Percentiles rank a stretch among this genome's conserved stretches.
Conservation (phyloP, 176 grass and related monocot species). For the Rhipidocladum racemiflorum region DNA sequence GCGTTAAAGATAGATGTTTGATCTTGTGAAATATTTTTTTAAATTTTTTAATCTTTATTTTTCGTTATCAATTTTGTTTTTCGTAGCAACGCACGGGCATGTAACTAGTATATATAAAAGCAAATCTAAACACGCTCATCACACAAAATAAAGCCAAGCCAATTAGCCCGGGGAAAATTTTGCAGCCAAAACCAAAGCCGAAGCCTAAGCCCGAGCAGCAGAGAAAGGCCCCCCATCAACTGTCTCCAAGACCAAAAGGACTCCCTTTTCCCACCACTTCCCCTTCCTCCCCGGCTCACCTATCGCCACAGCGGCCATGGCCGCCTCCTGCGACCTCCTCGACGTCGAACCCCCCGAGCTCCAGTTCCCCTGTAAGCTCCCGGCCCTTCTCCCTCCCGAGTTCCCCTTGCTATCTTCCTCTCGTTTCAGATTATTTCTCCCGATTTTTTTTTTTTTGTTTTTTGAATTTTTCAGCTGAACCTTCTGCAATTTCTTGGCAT, state of each 20-base stretch:
- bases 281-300: slow-evolving; percentile 3
- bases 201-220: background rate
- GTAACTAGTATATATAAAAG: no score
- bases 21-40: no score
- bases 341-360: slow-evolving; percentile 58
- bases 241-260: slow-evolving; percentile 15
- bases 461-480: background rate
- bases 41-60: no score
- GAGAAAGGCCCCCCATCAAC: background rate
- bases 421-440: background rate
- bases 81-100: no score
- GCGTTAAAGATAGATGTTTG: no score
- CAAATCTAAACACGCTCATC: background rate
- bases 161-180: background rate
- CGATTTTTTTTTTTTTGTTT: background rate
- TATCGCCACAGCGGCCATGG: slow-evolving; percentile 38
- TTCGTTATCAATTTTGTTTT: no score
- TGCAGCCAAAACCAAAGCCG: background rate
- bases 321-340: slow-evolving; percentile 54
- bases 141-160: background rate
- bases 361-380: slow-evolving; percentile 59
- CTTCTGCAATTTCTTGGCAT: slow-evolving; percentile 19
- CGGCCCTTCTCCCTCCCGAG: background rate
- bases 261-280: slow-evolving; percentile 23
- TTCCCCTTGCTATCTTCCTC: background rate